These are phyloP conservation scores for Pistacia vera DNA, from an alignment of 345 rosid species.

Conservation along the genomic window DNA sequence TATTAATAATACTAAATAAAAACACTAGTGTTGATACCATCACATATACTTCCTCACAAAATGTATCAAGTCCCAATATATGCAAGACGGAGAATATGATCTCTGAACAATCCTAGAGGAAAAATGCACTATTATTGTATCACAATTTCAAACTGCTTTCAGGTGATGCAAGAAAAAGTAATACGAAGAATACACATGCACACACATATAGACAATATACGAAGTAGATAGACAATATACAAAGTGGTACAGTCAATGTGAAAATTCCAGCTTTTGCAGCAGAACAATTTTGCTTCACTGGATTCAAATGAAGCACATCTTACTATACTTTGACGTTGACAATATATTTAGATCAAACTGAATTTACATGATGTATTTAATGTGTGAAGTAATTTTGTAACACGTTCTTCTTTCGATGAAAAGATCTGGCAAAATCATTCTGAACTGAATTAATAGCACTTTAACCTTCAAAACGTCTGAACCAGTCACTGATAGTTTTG, in stretches of 20 bases:
- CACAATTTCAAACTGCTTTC: neutral
- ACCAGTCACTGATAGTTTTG: constrained; percentile 73
- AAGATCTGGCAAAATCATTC: neutral
- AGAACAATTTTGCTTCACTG: neutral
- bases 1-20: too few species aligned
- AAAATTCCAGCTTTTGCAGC: neutral
- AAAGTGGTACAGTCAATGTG: neutral
- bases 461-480: constrained; percentile 61
- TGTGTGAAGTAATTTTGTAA: neutral
- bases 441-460: neutral
- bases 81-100: too few species aligned
- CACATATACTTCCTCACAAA: too few species aligned
- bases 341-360: neutral
- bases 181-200: neutral
- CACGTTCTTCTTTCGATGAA: neutral
- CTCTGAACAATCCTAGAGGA: too few species aligned
- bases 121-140: too few species aligned
- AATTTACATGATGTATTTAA: neutral
- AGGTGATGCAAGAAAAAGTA: neutral
- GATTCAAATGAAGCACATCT: neutral
- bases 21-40: too few species aligned
- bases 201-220: neutral
- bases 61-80: too few species aligned
- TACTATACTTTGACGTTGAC: neutral
- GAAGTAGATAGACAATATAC: neutral